These are phyloP conservation scores for Fusarium miscanthi DNA, from an alignment of 2,329 filamentous ascomycete genomes.

Conservation along the genomic window DNA sequence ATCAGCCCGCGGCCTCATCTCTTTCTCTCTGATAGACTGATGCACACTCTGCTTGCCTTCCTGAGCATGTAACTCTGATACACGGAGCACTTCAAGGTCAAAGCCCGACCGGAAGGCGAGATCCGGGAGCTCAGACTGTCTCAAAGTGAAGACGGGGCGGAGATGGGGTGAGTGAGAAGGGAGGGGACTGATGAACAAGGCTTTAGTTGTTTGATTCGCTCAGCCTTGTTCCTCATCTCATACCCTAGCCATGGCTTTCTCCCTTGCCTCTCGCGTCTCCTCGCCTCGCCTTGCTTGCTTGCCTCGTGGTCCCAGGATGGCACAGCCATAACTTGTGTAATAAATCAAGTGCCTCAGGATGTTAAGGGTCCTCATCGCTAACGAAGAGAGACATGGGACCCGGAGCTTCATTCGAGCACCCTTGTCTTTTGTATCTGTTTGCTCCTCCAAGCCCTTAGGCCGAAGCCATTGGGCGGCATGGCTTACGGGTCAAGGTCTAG, in stretches of 20 bases:
- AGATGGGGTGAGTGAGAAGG: constrained; percentile 33
- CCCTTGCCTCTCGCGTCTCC: constrained; percentile 30
- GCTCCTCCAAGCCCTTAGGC: constrained; percentile 26
- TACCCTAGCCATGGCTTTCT: constrained; percentile 24
- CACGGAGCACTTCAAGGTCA: constrained; percentile 31
- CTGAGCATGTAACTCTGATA: constrained; percentile 18
- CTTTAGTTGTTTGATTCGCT: constrained; percentile 39
- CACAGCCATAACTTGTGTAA: constrained; percentile 29
- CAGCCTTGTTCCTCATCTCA: constrained; percentile 40
- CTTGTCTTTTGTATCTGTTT: constrained; percentile 28
- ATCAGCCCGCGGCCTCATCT: constrained; percentile 23
- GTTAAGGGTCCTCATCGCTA: constrained; percentile 27
- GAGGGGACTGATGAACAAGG: constrained; percentile 33
- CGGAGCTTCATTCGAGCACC: constrained; percentile 16
- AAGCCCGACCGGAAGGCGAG: constrained; percentile 34
- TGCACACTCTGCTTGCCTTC: constrained; percentile 10
- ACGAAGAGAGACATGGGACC: constrained; percentile 24
- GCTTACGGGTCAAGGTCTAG: constrained; percentile 37
- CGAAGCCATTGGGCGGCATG: constrained; percentile 33
- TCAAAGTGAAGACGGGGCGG: constrained; percentile 28
- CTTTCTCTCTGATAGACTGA: neutral
- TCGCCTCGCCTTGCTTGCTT: constrained; percentile 37
- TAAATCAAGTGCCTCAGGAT: constrained; percentile 23
- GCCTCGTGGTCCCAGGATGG: constrained; percentile 43
- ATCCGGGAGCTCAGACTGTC: constrained; percentile 34